Conservation (phyloP, 1,284 basidiomycete genomes). For the Somion occarium region DNA sequence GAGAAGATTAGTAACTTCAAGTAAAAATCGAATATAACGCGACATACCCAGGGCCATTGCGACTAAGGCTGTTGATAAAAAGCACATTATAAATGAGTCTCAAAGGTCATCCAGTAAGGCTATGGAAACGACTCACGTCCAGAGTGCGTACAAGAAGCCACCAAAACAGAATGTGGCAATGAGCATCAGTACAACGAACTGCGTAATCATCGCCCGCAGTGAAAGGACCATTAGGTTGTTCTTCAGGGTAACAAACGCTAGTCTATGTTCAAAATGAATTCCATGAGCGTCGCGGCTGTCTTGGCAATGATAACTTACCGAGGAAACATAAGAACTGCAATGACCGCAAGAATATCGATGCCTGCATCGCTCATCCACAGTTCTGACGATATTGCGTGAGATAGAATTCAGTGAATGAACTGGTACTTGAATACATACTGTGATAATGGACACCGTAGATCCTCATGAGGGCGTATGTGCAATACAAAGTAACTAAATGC, state of each 20-base stretch:
- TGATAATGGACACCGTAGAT: conserved; percentile 67
- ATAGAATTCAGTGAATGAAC: too few relatives aligned
- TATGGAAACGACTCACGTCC: conserved; percentile 58
- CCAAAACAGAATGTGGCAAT: conserved; percentile 88
- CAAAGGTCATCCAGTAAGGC: not conserved
- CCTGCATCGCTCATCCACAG: conserved; percentile 60
- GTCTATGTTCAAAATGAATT: conserved; percentile 30
- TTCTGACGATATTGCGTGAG: conserved; percentile 33
- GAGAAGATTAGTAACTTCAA: not conserved
- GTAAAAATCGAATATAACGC: not conserved
- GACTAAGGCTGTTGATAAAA: conserved; percentile 44
- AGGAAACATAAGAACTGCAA: conserved; percentile 86
- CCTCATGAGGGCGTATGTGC: conserved; percentile 69
- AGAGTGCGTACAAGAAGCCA: conserved; percentile 89
- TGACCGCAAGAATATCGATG: conserved; percentile 69
- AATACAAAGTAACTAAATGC: conserved; percentile 65
- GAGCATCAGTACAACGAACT: conserved; percentile 76
- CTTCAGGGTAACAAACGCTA: conserved; percentile 85
- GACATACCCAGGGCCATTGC: conserved; percentile 47
- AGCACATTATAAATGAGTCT: not conserved
- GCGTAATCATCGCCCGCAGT: conserved; percentile 75
- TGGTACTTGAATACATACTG: conserved; percentile 34
- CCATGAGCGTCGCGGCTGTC: not conserved
- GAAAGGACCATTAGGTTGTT: conserved; percentile 83
- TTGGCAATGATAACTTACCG: conserved; percentile 38